A percentile compares a stretch with the other conserved stretches of the same genome.
These are phyloP conservation scores for Aspergillus fijiensis DNA, from an alignment of 2,329 filamentous ascomycete genomes.

Conservation along the genomic window DNA sequence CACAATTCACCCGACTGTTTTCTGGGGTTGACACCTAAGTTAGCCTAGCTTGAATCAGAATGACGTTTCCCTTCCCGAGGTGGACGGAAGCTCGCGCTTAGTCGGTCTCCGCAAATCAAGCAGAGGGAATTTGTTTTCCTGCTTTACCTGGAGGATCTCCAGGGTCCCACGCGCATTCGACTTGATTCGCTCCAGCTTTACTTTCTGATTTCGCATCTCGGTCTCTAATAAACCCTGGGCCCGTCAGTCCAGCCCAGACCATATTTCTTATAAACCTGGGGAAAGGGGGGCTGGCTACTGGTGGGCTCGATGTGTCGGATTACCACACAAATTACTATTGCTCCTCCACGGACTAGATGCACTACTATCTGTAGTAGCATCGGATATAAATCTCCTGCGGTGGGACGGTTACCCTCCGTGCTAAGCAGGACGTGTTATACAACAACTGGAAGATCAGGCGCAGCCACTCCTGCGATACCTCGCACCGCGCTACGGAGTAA, in stretches of 20 bases:
- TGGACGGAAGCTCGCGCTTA: background rate
- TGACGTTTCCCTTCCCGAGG: background rate
- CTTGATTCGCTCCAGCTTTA: background rate
- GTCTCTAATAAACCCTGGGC: too few species aligned
- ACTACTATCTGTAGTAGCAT: background rate
- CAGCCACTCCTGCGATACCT: too few species aligned
- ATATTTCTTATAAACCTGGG: too few species aligned
- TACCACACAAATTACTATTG: background rate
- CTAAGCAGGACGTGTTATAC: too few species aligned
- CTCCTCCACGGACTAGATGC: background rate
- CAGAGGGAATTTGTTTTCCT: too few species aligned
- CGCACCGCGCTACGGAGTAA: too few species aligned
- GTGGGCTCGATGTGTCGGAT: background rate
- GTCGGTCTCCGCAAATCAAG: background rate
- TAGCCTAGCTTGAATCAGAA: background rate
- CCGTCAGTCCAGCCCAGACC: too few species aligned
- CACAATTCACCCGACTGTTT: too few species aligned
- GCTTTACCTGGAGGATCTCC: background rate
- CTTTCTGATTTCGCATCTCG: too few species aligned
- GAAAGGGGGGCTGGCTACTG: too few species aligned
- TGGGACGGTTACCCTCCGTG: background rate
- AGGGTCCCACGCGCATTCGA: background rate
- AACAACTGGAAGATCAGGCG: too few species aligned
- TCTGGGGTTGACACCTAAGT: too few species aligned
- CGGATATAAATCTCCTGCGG: background rate